A percentile compares a stretch with the other conserved stretches of the same genome.
phyloP scores from a whole-genome alignment of 768 basidiomycete genomes.

The Psilocybe cyanescens region DNA sequence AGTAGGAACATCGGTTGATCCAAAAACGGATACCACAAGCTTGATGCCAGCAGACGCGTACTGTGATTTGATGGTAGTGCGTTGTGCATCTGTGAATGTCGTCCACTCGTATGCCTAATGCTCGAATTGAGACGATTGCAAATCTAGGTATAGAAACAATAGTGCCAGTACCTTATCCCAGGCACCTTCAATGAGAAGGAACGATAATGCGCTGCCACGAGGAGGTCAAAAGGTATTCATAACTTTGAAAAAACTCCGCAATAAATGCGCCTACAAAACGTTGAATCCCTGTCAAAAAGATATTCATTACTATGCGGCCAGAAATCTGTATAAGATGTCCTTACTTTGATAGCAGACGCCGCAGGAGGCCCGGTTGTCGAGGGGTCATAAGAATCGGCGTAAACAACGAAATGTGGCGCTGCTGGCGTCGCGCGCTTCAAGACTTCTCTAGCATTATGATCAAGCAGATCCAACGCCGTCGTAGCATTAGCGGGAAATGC shows the following conservation, averaged over 20 bases:
- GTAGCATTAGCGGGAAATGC: slow-evolving; percentile 22
- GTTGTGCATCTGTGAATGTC: slow-evolving; percentile 43
- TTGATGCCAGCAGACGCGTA: slow-evolving; percentile 65
- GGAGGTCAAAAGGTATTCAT: slow-evolving; percentile 4
- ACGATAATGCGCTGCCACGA: slow-evolving; percentile 46
- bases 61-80: slow-evolving; percentile 50
- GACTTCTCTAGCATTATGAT: slow-evolving; percentile 34
- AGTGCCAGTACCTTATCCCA: slow-evolving; percentile 52
- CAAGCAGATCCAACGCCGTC: slow-evolving; percentile 26
- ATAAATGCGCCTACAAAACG: slow-evolving; percentile 47
- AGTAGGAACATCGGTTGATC: slow-evolving; percentile 61
- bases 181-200: slow-evolving; percentile 57
- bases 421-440: slow-evolving; percentile 41
- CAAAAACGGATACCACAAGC: slow-evolving; percentile 65
- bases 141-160: background rate
- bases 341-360: slow-evolving; percentile 45
- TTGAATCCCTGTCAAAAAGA: slow-evolving; percentile 50
- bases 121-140: background rate
- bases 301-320: background rate
- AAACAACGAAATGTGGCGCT: slow-evolving; percentile 55
- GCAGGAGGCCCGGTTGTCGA: slow-evolving; percentile 49
- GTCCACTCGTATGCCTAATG: slow-evolving; percentile 58
- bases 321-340: slow-evolving; percentile 2
- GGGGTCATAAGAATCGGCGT: slow-evolving; percentile 47
- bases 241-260: background rate